phyloP scores from a whole-genome alignment of 23 red algal species.

The Pyropia haitanensis region DNA sequence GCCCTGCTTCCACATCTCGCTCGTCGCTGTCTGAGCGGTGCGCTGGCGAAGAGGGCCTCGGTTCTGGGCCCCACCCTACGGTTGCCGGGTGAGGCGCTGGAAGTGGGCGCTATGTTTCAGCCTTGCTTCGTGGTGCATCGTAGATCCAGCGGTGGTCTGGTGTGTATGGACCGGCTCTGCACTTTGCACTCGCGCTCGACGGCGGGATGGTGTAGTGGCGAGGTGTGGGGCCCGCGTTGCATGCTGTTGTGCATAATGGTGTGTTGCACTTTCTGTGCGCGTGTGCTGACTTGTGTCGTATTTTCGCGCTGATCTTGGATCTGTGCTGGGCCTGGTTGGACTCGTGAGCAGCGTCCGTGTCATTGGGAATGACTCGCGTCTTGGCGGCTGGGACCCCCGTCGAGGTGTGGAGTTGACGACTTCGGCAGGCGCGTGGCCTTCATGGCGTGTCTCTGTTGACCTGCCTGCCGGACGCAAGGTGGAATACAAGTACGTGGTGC shows the following conservation, averaged over 20 bases:
- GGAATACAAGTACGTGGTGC: constrained; percentile 67
- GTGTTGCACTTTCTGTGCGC: too few species aligned
- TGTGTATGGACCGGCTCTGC: too few species aligned
- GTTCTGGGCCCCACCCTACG: too few species aligned
- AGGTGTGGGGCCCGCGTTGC: too few species aligned
- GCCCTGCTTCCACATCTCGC: neutral
- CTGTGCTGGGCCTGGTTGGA: neutral
- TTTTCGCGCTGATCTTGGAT: constrained; percentile 1
- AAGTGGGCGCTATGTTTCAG: too few species aligned
- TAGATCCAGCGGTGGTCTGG: too few species aligned
- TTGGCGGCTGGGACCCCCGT: constrained; percentile 51
- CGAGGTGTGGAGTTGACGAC: constrained; percentile 43
- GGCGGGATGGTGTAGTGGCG: too few species aligned
- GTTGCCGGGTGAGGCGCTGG: too few species aligned
- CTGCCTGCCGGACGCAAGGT: constrained; percentile 46
- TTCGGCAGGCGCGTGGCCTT: constrained; percentile 22
- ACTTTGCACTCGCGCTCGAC: too few species aligned
- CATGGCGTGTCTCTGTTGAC: constrained; percentile 55
- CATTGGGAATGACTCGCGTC: constrained; percentile 38
- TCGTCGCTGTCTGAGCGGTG: neutral
- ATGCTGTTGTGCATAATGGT: too few species aligned
- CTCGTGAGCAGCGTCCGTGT: constrained; percentile 15
- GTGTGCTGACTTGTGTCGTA: too few species aligned
- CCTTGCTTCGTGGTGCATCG: too few species aligned
- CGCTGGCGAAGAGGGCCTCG: neutral